phyloP scores from a whole-genome alignment of 345 rosid genomes.

The Brassica cretica region DNA sequence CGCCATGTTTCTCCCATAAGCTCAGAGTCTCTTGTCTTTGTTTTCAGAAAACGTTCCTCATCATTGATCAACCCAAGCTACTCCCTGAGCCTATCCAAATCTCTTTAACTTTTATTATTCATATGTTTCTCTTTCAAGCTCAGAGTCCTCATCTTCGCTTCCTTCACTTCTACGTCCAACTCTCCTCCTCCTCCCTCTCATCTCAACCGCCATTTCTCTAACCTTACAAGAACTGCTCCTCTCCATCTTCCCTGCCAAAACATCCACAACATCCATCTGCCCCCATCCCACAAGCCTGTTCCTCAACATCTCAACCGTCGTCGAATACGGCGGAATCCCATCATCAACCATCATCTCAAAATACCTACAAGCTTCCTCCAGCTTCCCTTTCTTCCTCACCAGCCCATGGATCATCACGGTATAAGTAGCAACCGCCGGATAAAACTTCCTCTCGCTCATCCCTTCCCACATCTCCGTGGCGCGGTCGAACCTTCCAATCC shows the following conservation, averaged over 20 bases:
- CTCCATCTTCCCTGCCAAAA: conserved; percentile 76
- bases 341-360: conserved; percentile 95
- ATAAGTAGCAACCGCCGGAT: conserved; percentile 77
- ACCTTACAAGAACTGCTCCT: conserved; percentile 62
- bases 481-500: conserved; percentile 76
- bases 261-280: conserved; percentile 57
- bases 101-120: not conserved
- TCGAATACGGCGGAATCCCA: conserved; percentile 76
- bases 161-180: conserved; percentile 40
- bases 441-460: conserved; percentile 62
- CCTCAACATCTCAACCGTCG: conserved; percentile 76
- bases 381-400: conserved; percentile 71
- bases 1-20: not conserved
- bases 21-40: not conserved
- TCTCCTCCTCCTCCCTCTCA: conserved; percentile 54
- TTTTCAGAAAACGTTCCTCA: not conserved
- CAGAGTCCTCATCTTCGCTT: conserved; percentile 35
- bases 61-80: not conserved
- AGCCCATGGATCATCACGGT: conserved; percentile 82
- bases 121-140: conserved; percentile 14
- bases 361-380: conserved; percentile 79
- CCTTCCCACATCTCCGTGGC: conserved; percentile 73
- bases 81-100: not conserved
- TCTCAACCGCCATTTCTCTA: conserved; percentile 60
- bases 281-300: conserved; percentile 61